phyloP scores from a whole-genome alignment of 2,329 filamentous ascomycete species.

The Endothia cerciana region DNA sequence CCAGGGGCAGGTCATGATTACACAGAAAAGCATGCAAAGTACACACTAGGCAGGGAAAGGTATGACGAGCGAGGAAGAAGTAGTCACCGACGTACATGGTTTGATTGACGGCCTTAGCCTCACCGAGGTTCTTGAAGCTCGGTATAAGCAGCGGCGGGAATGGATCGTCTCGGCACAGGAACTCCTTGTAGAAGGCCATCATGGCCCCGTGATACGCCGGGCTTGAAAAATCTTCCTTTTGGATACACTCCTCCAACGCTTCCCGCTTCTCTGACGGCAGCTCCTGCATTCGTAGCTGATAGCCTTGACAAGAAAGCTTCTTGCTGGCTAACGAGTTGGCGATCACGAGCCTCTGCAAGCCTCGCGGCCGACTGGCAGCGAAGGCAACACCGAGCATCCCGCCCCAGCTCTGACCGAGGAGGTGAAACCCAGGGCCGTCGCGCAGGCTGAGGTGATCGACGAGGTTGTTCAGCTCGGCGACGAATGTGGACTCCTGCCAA shows the following conservation, averaged over 20 bases:
- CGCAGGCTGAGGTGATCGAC: constrained; percentile 30
- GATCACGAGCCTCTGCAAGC: constrained; percentile 36
- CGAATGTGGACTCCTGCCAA: constrained; percentile 34
- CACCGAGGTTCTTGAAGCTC: constrained; percentile 7
- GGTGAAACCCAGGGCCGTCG: constrained; percentile 23
- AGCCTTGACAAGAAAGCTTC: constrained; percentile 17
- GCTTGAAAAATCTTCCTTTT: constrained; percentile 3
- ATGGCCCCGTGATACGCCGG: constrained; percentile 8
- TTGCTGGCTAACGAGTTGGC: constrained; percentile 38
- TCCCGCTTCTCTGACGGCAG: neutral
- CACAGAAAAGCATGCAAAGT: too few species aligned
- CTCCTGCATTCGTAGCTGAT: constrained; percentile 7
- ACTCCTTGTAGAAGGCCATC: constrained; percentile 20
- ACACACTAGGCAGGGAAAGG: too few species aligned
- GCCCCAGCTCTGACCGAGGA: constrained; percentile 20
- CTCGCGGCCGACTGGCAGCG: constrained; percentile 15
- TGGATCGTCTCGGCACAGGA: constrained; percentile 14
- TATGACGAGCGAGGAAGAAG: too few species aligned
- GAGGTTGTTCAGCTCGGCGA: constrained; percentile 33
- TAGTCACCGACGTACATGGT: constrained; percentile 16
- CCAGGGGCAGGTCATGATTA: too few species aligned
- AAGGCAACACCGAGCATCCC: constrained; percentile 14
- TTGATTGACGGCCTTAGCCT: constrained; percentile 7
- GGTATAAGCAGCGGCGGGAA: neutral
- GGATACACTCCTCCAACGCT: constrained; percentile 1